Conservation (phyloP, 2,329 filamentous ascomycete genomes). For the Huntiella bhutanensis region DNA sequence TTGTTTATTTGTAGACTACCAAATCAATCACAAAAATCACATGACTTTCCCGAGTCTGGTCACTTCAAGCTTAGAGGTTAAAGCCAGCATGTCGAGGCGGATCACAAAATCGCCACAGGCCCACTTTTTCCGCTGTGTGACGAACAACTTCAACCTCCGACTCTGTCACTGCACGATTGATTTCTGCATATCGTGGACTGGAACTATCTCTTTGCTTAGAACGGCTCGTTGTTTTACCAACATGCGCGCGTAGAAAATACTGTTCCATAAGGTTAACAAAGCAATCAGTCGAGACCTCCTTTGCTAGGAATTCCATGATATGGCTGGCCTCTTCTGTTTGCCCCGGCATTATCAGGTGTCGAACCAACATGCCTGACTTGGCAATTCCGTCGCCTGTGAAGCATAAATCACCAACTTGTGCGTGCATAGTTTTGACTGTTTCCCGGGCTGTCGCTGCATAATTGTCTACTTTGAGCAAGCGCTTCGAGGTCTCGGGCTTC, state of each 20-base stretch:
- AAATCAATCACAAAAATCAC: not conserved
- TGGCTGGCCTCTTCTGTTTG: conserved; percentile 51
- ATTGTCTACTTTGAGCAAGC: conserved; percentile 60
- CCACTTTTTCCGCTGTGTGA: conserved; percentile 48
- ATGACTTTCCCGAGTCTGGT: not conserved
- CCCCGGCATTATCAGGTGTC: conserved; percentile 74
- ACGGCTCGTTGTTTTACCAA: conserved; percentile 43
- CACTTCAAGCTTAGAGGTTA: conserved; percentile 21
- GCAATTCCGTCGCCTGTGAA: conserved; percentile 69
- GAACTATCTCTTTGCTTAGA: conserved; percentile 17
- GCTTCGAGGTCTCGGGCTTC: conserved; percentile 43
- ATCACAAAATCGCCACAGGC: conserved; percentile 65
- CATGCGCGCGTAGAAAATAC: conserved; percentile 63
- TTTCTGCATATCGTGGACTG: conserved; percentile 50
- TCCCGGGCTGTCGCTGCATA: conserved; percentile 55
- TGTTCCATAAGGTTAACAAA: conserved; percentile 85
- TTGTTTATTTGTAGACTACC: too few species aligned
- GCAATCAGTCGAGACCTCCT: conserved; percentile 51
- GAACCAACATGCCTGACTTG: conserved; percentile 54
- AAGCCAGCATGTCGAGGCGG: conserved; percentile 32
- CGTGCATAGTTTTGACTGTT: conserved; percentile 63
- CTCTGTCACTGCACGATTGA: conserved; percentile 50
- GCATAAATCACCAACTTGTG: conserved; percentile 63
- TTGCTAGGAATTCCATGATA: conserved; percentile 61
- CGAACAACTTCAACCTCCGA: conserved; percentile 48